Conservation (phyloP, 2,329 filamentous ascomycete species). For the Aspergillus quadricinctus region DNA sequence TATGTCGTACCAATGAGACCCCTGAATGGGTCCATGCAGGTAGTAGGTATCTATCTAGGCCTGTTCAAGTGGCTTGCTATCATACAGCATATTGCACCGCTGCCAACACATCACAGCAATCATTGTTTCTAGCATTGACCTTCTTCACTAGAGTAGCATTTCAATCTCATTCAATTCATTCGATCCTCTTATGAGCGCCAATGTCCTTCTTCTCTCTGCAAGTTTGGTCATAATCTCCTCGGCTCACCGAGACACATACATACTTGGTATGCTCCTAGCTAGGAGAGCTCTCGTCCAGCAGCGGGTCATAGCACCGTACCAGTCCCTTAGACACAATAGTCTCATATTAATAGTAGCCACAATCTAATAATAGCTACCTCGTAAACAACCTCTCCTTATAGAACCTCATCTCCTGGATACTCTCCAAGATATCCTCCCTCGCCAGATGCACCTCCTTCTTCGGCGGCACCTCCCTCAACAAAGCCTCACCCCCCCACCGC, state of each 20-base stretch:
- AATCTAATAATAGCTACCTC: neutral
- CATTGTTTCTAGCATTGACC: neutral
- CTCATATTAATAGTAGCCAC: neutral
- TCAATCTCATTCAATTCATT: too few relatives aligned
- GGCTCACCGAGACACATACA: neutral
- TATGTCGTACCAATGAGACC: neutral
- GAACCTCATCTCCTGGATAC: constrained; percentile 84
- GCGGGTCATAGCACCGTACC: neutral
- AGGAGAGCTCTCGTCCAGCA: neutral
- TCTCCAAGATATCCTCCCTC: constrained; percentile 85
- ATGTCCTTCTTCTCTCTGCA: neutral
- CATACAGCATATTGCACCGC: neutral
- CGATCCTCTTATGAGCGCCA: too few relatives aligned
- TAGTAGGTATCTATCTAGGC: neutral
- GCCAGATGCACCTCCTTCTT: constrained; percentile 81
- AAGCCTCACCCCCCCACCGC: constrained; percentile 67
- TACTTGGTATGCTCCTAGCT: neutral
- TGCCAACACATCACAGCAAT: neutral
- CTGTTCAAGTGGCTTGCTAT: too few relatives aligned
- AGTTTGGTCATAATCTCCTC: neutral
- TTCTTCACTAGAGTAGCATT: too few relatives aligned
- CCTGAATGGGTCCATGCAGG: neutral
- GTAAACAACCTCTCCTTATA: constrained; percentile 71
- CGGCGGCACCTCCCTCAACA: constrained; percentile 59
- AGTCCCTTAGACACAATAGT: neutral